Percentiles rank a stretch among this genome's conserved stretches.
Conservation (phyloP, 2,329 filamentous ascomycete species). For the Fusarium odoratissimum region DNA sequence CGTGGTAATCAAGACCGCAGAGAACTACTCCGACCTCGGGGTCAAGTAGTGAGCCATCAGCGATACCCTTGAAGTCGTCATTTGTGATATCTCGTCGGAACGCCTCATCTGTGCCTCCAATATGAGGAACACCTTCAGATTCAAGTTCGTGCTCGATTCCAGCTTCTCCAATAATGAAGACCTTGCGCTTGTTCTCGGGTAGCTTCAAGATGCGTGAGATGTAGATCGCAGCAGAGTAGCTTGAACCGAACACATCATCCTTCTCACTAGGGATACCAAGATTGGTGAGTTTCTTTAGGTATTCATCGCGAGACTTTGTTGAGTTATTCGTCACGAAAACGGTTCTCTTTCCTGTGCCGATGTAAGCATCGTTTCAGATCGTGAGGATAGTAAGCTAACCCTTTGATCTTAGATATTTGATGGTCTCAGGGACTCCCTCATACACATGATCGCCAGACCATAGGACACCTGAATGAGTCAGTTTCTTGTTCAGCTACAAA, state of each 20-base stretch:
- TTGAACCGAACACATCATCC: slow-evolving; percentile 95
- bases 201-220: slow-evolving; percentile 91
- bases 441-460: slow-evolving; percentile 97
- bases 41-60: slow-evolving; percentile 81
- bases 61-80: slow-evolving; percentile 83
- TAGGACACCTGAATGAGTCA: slow-evolving; percentile 76
- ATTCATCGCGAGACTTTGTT: slow-evolving; percentile 93
- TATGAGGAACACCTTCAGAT: slow-evolving; percentile 80
- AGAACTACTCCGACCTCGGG: slow-evolving; percentile 91
- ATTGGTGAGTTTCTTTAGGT: slow-evolving; percentile 87
- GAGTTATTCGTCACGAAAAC: slow-evolving; percentile 99
- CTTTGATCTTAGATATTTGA: slow-evolving; percentile 83
- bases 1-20: slow-evolving; percentile 90
- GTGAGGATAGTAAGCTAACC: slow-evolving; percentile 60
- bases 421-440: slow-evolving; percentile 84
- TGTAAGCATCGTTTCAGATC: slow-evolving; percentile 14
- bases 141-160: slow-evolving; percentile 91
- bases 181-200: slow-evolving; percentile 84
- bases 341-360: slow-evolving; percentile 79
- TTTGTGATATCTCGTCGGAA: slow-evolving; percentile 82
- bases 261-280: slow-evolving; percentile 83
- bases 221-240: slow-evolving; percentile 95
- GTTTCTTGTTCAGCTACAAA: not conserved
- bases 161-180: slow-evolving; percentile 91
- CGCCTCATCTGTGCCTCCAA: slow-evolving; percentile 86